These are phyloP conservation scores for Colletotrichum sp. DNA, from an alignment of 2,329 filamentous ascomycete species.

Conservation along the genomic window DNA sequence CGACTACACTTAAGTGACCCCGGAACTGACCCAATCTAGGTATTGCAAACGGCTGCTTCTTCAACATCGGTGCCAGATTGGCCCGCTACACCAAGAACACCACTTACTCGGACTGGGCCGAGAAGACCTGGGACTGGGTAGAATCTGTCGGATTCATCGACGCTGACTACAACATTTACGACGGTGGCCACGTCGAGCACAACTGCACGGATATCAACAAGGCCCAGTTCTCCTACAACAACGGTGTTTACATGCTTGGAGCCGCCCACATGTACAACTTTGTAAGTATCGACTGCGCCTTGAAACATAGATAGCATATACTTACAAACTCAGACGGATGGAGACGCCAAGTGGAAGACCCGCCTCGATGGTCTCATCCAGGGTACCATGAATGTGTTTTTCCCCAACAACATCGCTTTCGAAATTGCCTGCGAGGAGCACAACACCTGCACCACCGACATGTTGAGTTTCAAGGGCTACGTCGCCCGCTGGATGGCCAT, in stretches of 20 bases:
- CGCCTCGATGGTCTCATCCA: constrained; percentile 48
- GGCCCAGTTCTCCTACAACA: constrained; percentile 66
- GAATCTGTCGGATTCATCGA: constrained; percentile 62
- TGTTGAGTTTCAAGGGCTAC: constrained; percentile 68
- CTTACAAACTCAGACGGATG: constrained; percentile 44
- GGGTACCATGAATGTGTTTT: constrained; percentile 51
- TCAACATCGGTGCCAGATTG: constrained; percentile 71
- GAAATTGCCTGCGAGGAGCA: constrained; percentile 66
- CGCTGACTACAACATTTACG: constrained; percentile 63
- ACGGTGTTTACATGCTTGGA: constrained; percentile 62
- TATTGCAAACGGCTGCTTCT: constrained; percentile 68
- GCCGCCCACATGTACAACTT: constrained; percentile 70
- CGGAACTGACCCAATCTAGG: constrained; percentile 34
- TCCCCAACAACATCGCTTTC: constrained; percentile 60
- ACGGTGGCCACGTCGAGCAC: constrained; percentile 56
- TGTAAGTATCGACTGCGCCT: constrained; percentile 34
- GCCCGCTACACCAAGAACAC: constrained; percentile 72
- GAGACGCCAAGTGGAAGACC: constrained; percentile 54
- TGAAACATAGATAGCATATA: neutral
- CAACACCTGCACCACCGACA: constrained; percentile 65
- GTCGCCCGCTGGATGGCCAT: constrained; percentile 62
- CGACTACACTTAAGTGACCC: fast-evolving
- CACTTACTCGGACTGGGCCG: constrained; percentile 69
- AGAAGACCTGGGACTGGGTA: constrained; percentile 69
- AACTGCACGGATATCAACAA: constrained; percentile 62